These are phyloP conservation scores for Acanthamoeba rhysodes DNA, from an alignment of 208 protist genomes.

Conservation along the genomic window DNA sequence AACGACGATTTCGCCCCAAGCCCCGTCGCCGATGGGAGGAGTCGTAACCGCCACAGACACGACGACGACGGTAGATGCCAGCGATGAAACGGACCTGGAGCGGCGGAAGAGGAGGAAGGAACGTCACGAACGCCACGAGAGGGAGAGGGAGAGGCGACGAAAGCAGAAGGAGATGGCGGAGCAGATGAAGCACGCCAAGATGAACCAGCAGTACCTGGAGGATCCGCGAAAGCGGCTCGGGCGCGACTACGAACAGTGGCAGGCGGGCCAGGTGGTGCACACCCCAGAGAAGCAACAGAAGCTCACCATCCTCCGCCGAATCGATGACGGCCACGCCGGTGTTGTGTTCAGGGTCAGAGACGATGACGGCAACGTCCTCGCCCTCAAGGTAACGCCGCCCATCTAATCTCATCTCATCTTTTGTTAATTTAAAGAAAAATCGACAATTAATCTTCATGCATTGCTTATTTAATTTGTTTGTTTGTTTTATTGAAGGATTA, in stretches of 20 bases:
- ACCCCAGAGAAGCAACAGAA: not conserved
- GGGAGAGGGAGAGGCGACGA: not conserved
- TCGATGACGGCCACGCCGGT: conserved; percentile 66
- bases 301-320: conserved; percentile 50
- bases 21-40: not conserved
- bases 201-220: not conserved
- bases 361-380: not conserved
- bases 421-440: too few relatives aligned
- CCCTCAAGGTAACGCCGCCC: conserved; percentile 21
- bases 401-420: not conserved
- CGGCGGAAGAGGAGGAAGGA: not conserved
- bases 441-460: not conserved
- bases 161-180: not conserved
- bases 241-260: conserved; percentile 42
- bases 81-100: not conserved
- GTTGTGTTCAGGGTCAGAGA: conserved; percentile 40
- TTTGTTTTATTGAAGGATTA: too few relatives aligned
- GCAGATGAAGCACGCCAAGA: not conserved
- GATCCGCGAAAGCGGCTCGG: conserved; percentile 33
- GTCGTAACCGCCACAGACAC: not conserved
- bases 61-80: not conserved
- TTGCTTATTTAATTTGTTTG: too few relatives aligned
- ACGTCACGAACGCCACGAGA: not conserved
- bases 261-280: not conserved
- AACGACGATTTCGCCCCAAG: not conserved